phyloP scores from a whole-genome alignment of 495 filamentous ascomycete genomes.

The Penicillium canariense region DNA sequence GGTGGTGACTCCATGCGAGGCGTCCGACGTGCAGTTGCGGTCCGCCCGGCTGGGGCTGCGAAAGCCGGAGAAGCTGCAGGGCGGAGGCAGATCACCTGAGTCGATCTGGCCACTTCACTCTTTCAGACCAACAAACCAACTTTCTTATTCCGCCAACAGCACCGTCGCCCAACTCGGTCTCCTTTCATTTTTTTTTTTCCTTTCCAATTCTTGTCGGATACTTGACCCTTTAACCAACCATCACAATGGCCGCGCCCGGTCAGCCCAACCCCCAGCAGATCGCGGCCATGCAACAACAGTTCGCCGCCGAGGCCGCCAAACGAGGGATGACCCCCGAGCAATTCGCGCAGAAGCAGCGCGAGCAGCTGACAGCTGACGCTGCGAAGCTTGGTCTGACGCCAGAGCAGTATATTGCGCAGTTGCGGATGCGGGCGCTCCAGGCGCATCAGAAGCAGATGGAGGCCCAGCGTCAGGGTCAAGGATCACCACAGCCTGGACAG shows the following conservation, averaged over 20 bases:
- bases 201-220: slow-evolving; percentile 1
- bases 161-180: slow-evolving; percentile 4
- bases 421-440: slow-evolving; percentile 62
- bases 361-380: slow-evolving; percentile 60
- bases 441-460: slow-evolving; percentile 47
- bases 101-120: slow-evolving; percentile 40
- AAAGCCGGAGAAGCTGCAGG: slow-evolving; percentile 9
- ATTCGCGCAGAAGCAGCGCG: slow-evolving; percentile 60
- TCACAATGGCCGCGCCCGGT: slow-evolving; percentile 51
- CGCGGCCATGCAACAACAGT: slow-evolving; percentile 75
- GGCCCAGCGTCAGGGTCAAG: slow-evolving; percentile 46
- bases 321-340: slow-evolving; percentile 73
- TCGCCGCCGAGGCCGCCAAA: slow-evolving; percentile 71
- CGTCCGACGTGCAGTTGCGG: not conserved
- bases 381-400: slow-evolving; percentile 59
- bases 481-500: slow-evolving; percentile 45
- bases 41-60: not conserved
- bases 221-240: slow-evolving; percentile 3
- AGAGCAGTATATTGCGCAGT: slow-evolving; percentile 61
- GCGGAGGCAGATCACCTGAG: slow-evolving; percentile 27
- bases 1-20: not conserved
- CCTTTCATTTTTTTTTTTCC: slow-evolving; percentile 2
- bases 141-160: slow-evolving; percentile 8
- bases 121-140: slow-evolving; percentile 6
- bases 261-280: slow-evolving; percentile 86